Conservation (phyloP, 345 rosid species). For the Clarkia xantiana region DNA sequence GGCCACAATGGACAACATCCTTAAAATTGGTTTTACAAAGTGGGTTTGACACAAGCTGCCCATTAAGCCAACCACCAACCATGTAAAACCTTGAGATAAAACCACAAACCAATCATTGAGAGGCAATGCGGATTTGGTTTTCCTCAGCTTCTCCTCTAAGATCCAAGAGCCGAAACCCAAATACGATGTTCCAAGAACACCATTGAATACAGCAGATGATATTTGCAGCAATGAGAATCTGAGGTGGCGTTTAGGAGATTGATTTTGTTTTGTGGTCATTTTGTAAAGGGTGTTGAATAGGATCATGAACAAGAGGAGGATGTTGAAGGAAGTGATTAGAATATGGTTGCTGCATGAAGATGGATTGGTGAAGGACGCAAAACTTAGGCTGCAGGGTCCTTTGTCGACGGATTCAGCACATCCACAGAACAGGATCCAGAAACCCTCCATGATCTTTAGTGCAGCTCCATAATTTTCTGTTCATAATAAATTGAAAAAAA, state of each 20-base stretch:
- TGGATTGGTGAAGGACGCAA: constrained; percentile 16
- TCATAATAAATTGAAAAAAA: no score
- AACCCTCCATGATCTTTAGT: constrained; percentile 21
- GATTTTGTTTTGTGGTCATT: constrained; percentile 19
- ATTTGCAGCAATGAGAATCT: constrained; percentile 25
- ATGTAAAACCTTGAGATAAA: constrained; percentile 51
- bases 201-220: constrained; percentile 40
- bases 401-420: constrained; percentile 16
- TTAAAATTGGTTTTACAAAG: constrained; percentile 21
- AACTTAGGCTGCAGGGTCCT: constrained; percentile 10
- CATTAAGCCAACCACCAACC: constrained; percentile 37
- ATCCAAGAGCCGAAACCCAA: constrained; percentile 42
- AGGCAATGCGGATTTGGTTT: constrained; percentile 24
- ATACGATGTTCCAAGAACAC: constrained; percentile 44
- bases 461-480: no score
- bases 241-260: constrained; percentile 12
- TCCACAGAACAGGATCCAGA: constrained; percentile 50
- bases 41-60: constrained; percentile 28
- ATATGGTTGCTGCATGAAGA: constrained; percentile 37
- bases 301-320: constrained; percentile 33
- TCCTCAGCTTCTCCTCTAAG: constrained; percentile 38
- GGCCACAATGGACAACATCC: constrained; percentile 34
- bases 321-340: constrained; percentile 35
- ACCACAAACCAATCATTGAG: constrained; percentile 32
- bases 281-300: constrained; percentile 29